Conservation (phyloP, 441 rosid genomes). For the Aquilaria agallochum region DNA sequence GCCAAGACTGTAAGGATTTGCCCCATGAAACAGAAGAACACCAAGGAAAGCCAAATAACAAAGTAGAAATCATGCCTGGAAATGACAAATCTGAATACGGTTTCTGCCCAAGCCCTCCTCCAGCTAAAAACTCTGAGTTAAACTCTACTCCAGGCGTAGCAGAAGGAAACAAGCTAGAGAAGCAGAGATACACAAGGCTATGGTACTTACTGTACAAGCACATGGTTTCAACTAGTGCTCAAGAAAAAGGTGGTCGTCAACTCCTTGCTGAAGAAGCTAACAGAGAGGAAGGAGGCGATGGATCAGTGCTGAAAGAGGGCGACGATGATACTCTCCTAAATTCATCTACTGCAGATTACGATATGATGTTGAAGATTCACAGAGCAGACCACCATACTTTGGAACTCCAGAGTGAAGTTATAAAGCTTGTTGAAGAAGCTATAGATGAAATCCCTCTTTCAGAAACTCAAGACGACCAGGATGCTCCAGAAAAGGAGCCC, state of each 20-base stretch:
- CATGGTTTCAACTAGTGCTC: constrained; percentile 54
- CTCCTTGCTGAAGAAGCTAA: constrained; percentile 25
- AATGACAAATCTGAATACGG: constrained; percentile 18
- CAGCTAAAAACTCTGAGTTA: constrained; percentile 24
- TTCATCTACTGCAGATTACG: constrained; percentile 14
- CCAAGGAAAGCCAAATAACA: constrained; percentile 15
- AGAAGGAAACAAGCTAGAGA: constrained; percentile 34
- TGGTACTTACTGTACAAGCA: constrained; percentile 83
- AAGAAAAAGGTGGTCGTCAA: constrained; percentile 31
- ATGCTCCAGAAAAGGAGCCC: constrained; percentile 16
- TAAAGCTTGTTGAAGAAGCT: constrained; percentile 83
- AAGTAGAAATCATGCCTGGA: constrained; percentile 18
- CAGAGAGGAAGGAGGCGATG: constrained; percentile 27
- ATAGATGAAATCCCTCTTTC: constrained; percentile 81
- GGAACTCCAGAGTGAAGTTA: constrained; percentile 56
- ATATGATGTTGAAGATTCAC: constrained; percentile 14
- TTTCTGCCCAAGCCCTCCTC: constrained; percentile 12
- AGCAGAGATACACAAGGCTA: constrained; percentile 51
- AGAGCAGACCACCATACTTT: constrained; percentile 24
- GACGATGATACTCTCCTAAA: constrained; percentile 8
- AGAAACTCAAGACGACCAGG: constrained; percentile 37
- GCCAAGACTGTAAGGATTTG: constrained; percentile 11
- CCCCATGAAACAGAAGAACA: constrained; percentile 14
- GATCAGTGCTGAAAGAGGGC: constrained; percentile 9
- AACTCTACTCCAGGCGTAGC: constrained; percentile 21